phyloP scores from a whole-genome alignment of 495 filamentous ascomycete species.

The Talaromyces ruber region DNA sequence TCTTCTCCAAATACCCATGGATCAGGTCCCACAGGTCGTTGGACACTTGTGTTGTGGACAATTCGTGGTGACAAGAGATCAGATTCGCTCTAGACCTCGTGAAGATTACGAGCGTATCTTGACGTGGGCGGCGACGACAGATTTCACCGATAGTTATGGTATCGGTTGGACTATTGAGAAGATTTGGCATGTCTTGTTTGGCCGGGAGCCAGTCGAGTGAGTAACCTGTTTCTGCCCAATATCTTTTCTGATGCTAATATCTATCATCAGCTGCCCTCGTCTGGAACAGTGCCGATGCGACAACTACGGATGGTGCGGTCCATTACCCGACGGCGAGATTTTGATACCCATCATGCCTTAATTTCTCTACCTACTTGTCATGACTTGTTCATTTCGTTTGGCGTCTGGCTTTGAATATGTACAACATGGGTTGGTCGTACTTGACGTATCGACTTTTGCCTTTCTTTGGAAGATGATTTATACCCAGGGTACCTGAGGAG shows the following conservation, averaged over 20 bases:
- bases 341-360: slow-evolving; percentile 6
- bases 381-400: background rate
- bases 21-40: slow-evolving; percentile 26
- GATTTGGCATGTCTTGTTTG: slow-evolving; percentile 35
- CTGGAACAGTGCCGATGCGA: slow-evolving; percentile 37
- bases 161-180: slow-evolving; percentile 36
- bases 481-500: background rate
- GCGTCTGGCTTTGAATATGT: slow-evolving; percentile 1
- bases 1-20: slow-evolving; percentile 17
- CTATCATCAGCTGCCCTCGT: slow-evolving; percentile 21
- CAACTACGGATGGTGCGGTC: slow-evolving; percentile 34
- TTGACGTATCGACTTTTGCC: background rate
- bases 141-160: slow-evolving; percentile 27
- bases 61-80: slow-evolving; percentile 37
- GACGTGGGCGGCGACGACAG: slow-evolving; percentile 27
- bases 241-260: background rate
- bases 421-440: background rate
- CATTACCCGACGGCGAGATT: slow-evolving; percentile 14
- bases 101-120: slow-evolving; percentile 35
- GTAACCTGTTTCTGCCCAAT: slow-evolving; percentile 10
- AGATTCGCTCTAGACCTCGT: slow-evolving; percentile 27
- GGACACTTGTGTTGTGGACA: slow-evolving; percentile 43
- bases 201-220: slow-evolving; percentile 29
- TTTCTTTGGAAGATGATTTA: background rate
- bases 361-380: background rate